A percentile compares a stretch with the other conserved stretches of the same genome.
Evolutionary conservation across 805 yeast genomes (phyloP).

Genomic region (Lachancea kluyveri): DNA sequence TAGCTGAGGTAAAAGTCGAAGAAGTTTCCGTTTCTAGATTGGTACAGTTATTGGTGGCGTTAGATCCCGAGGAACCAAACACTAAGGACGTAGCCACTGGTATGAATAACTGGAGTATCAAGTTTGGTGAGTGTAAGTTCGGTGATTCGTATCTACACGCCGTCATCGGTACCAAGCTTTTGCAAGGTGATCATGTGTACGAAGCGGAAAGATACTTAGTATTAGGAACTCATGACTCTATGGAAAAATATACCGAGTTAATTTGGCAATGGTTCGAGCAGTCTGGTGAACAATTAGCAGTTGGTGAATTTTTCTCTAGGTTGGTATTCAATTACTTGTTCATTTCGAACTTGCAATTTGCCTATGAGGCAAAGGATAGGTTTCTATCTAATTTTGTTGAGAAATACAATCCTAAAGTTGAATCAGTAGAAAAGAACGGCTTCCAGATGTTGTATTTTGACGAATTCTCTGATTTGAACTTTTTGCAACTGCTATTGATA

Average conservation of each 20-base stretch:
- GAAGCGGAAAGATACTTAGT: slow-evolving; percentile 72
- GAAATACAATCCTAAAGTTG: slow-evolving; percentile 16
- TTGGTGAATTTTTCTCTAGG: slow-evolving; percentile 39
- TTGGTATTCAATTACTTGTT: slow-evolving; percentile 71
- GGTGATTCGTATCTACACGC: slow-evolving; percentile 78
- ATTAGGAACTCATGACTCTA: slow-evolving; percentile 55
- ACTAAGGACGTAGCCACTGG: slow-evolving; percentile 62
- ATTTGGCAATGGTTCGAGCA: slow-evolving; percentile 42
- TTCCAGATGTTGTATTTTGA: slow-evolving; percentile 35
- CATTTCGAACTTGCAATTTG: slow-evolving; percentile 59
- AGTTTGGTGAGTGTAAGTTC: slow-evolving; percentile 41
- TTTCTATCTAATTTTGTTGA: slow-evolving; percentile 33
- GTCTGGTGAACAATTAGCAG: slow-evolving; percentile 17
- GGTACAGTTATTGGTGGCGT: slow-evolving; percentile 40
- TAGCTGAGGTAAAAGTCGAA: slow-evolving; percentile 39
- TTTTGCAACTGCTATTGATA: slow-evolving; percentile 58
- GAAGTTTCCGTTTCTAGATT: slow-evolving; percentile 41
- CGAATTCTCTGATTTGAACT: slow-evolving; percentile 47
- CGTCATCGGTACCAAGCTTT: slow-evolving; percentile 61
- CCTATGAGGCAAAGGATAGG: slow-evolving; percentile 34
- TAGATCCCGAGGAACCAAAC: slow-evolving; percentile 49
- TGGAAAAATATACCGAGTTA: slow-evolving; percentile 41
- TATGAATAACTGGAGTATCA: slow-evolving; percentile 59
- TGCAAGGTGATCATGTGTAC: slow-evolving; percentile 43
- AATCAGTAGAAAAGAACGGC: slow-evolving; percentile 23